These are phyloP conservation scores for Actinomortierella ambigua DNA, from an alignment of 371 early-diverging fungal species.

Conservation along the genomic window DNA sequence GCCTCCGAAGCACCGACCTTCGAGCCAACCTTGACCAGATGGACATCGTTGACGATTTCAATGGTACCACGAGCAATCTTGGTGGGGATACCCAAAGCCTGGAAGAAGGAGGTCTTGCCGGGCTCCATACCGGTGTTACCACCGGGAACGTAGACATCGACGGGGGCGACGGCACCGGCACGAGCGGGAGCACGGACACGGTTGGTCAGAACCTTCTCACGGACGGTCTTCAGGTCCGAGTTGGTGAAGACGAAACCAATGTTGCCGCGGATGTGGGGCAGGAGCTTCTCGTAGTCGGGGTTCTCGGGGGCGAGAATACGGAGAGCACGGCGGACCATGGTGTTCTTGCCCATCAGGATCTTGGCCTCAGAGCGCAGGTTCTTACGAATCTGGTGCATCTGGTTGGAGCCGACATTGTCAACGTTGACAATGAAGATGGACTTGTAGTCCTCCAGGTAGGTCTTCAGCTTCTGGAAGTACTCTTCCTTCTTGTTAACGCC, in stretches of 20 bases:
- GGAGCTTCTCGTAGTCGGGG: conserved; percentile 89
- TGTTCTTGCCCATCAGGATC: conserved; percentile 99
- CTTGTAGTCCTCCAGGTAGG: conserved; percentile 72
- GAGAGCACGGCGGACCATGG: conserved; percentile 98
- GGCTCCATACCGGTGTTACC: conserved; percentile 99
- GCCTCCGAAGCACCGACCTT: conserved; percentile 99
- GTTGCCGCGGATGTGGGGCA: conserved; percentile 93
- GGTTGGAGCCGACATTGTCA: conserved; percentile 99
- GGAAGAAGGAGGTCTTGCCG: conserved; percentile 99
- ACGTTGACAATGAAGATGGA: conserved; percentile 99
- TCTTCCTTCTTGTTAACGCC: conserved; percentile 70
- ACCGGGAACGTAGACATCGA: conserved; percentile 95
- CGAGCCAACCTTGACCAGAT: conserved; percentile 88
- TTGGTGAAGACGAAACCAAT: conserved; percentile 99
- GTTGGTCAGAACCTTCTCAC: conserved; percentile 91
- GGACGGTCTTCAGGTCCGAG: conserved; percentile 93
- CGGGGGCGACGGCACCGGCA: conserved; percentile 97
- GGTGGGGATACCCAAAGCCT: conserved; percentile 99
- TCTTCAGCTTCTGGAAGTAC: conserved; percentile 73
- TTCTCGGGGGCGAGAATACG: conserved; percentile 77
- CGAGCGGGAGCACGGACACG: conserved; percentile 99
- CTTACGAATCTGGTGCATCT: conserved; percentile 99
- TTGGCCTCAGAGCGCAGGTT: conserved; percentile 91
- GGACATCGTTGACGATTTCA: conserved; percentile 98
- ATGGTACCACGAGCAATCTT: conserved; percentile 99